Conservation (phyloP, 306 rosid species). For the Cajanus cajan region DNA sequence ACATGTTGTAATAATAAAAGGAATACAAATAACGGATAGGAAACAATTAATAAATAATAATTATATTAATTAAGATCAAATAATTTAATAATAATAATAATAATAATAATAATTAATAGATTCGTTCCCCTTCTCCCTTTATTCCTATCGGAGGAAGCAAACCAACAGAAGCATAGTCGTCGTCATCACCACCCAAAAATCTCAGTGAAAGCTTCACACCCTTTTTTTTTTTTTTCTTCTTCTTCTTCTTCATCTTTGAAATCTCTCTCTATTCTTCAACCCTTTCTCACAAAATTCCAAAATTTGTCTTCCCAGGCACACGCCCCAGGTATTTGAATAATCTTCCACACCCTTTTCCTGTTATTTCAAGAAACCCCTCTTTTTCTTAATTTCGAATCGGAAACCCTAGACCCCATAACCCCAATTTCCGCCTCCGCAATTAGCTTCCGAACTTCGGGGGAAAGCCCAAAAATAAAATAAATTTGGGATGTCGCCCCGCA, state of each 20-base stretch:
- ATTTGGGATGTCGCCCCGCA: constrained; percentile 39
- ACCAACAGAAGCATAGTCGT: constrained; percentile 54
- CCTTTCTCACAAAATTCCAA: constrained; percentile 22
- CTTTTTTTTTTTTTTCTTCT: too few relatives aligned
- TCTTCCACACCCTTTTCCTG: constrained; percentile 1
- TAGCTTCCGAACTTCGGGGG: constrained; percentile 32
- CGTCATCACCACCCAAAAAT: constrained; percentile 49
- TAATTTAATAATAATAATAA: too few relatives aligned
- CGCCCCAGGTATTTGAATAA: constrained; percentile 16
- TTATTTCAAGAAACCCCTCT: constrained; percentile 9
- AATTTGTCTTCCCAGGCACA: constrained; percentile 37
- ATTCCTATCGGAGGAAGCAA: constrained; percentile 38
- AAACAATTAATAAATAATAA: neutral
- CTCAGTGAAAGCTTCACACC: constrained; percentile 60
- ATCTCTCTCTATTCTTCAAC: constrained; percentile 11
- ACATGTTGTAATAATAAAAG: neutral
- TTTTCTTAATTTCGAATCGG: constrained; percentile 32
- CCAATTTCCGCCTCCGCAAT: constrained; percentile 30
- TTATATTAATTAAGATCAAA: neutral
- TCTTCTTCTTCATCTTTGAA: constrained; percentile 29
- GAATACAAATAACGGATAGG: neutral
- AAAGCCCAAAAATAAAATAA: neutral
- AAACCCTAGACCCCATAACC: constrained; percentile 50
- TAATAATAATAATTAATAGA: constrained; percentile 39
- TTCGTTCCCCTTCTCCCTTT: constrained; percentile 48